Conservation (phyloP, 2,329 filamentous ascomycete genomes). For the Nigrospora oryzae region DNA sequence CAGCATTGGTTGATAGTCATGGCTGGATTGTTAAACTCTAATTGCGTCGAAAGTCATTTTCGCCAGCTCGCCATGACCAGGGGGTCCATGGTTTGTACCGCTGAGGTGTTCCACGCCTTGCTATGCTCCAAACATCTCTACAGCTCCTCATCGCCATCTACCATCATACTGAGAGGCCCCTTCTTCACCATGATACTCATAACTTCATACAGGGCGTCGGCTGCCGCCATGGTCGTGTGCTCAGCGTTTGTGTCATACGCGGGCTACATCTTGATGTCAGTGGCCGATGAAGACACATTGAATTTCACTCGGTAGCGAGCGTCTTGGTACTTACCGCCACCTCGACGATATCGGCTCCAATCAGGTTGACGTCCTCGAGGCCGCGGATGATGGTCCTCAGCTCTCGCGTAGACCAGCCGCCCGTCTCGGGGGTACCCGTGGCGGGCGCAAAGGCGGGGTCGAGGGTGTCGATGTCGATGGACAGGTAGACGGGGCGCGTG, state of each 20-base stretch:
- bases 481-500: constrained; percentile 68
- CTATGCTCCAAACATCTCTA: background rate
- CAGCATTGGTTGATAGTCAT: too few relatives aligned
- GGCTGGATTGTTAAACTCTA: too few relatives aligned
- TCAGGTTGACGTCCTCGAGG: constrained; percentile 59
- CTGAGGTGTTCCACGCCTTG: too few relatives aligned
- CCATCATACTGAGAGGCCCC: constrained; percentile 42
- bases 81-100: too few relatives aligned
- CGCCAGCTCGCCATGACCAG: too few relatives aligned
- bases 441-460: constrained; percentile 76
- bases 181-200: constrained; percentile 69
- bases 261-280: constrained; percentile 20
- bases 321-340: constrained; percentile 40
- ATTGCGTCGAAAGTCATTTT: too few relatives aligned
- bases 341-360: constrained; percentile 66
- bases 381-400: constrained; percentile 63
- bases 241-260: constrained; percentile 59
- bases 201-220: constrained; percentile 58
- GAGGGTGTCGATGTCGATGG: constrained; percentile 80
- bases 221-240: constrained; percentile 49
- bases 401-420: constrained; percentile 68
- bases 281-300: background rate
- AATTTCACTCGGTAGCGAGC: too few relatives aligned
- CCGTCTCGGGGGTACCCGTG: constrained; percentile 68
- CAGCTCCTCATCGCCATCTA: constrained; percentile 4